phyloP scores from a whole-genome alignment of 306 rosid species.

The Elaeagnus macrophylla region DNA sequence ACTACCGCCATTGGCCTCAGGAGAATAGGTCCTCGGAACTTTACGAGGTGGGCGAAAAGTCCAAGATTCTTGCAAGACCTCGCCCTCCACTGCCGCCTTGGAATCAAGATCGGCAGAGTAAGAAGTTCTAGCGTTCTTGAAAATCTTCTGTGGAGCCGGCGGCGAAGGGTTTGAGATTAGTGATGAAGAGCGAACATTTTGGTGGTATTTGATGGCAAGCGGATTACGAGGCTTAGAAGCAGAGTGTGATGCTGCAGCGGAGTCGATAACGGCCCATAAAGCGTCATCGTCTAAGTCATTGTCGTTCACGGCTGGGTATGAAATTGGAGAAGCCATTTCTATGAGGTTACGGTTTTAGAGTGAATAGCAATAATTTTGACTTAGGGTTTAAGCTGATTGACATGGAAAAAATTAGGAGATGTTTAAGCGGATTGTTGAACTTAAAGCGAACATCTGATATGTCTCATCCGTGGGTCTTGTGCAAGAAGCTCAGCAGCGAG shows the following conservation, averaged over 20 bases:
- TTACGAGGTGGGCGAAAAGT: constrained; percentile 62
- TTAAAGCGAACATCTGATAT: too few relatives aligned
- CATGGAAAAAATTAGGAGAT: too few relatives aligned
- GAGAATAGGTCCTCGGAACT: constrained; percentile 27
- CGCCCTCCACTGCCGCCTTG: constrained; percentile 31
- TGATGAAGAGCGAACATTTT: constrained; percentile 21
- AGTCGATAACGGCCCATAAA: constrained; percentile 85
- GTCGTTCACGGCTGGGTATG: constrained; percentile 52
- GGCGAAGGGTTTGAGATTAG: constrained; percentile 41
- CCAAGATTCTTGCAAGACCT: constrained; percentile 63
- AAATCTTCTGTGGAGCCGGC: constrained; percentile 22
- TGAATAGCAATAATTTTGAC: too few relatives aligned
- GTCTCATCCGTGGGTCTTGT: too few relatives aligned
- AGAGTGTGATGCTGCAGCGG: constrained; percentile 62
- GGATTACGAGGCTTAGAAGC: constrained; percentile 38
- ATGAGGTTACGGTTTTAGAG: not conserved
- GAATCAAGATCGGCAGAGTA: constrained; percentile 10
- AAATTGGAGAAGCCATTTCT: constrained; percentile 23
- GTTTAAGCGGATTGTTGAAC: too few relatives aligned
- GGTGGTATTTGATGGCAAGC: constrained; percentile 35
- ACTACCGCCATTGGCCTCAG: constrained; percentile 34
- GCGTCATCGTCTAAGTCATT: constrained; percentile 84
- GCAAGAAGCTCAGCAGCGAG: too few relatives aligned
- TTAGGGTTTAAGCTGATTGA: too few relatives aligned
- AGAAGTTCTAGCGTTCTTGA: constrained; percentile 20